phyloP scores from a whole-genome alignment of 768 basidiomycete genomes.

The Sarcodon sp. region DNA sequence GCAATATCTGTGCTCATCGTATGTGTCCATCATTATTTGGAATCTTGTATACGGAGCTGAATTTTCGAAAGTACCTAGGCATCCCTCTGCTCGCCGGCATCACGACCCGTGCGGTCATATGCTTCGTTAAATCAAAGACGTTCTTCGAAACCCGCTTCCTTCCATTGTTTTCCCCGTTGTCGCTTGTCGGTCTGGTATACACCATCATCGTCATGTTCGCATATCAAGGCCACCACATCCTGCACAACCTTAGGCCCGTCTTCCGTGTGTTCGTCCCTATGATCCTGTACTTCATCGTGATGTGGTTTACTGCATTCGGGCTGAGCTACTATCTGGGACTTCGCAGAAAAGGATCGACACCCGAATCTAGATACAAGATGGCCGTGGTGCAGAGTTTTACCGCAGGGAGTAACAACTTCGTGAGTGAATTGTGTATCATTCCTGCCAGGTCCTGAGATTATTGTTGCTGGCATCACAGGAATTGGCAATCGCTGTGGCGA shows the following conservation, averaged over 20 bases:
- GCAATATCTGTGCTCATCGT: constrained; percentile 64
- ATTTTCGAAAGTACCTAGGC: constrained; percentile 51
- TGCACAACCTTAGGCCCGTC: constrained; percentile 61
- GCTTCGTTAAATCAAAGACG: constrained; percentile 26
- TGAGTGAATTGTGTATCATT: constrained; percentile 17
- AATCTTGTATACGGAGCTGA: neutral
- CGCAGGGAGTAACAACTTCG: constrained; percentile 69
- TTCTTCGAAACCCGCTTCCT: constrained; percentile 50
- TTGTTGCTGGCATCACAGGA: constrained; percentile 27
- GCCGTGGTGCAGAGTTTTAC: constrained; percentile 74
- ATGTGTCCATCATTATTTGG: constrained; percentile 23
- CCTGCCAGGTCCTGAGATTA: no score
- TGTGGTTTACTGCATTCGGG: constrained; percentile 57
- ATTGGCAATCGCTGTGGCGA: constrained; percentile 72
- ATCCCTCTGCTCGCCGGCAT: constrained; percentile 68
- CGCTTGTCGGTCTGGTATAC: constrained; percentile 68
- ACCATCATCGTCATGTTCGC: constrained; percentile 69
- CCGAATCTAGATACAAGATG: constrained; percentile 44
- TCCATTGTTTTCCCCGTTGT: constrained; percentile 54
- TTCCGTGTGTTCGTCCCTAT: constrained; percentile 77
- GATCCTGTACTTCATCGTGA: constrained; percentile 64
- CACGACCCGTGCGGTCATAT: constrained; percentile 48
- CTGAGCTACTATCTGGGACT: constrained; percentile 16
- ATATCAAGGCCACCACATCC: constrained; percentile 44
- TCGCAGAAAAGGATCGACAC: constrained; percentile 1